Conservation (phyloP, 805 yeast species). For the Yarrowia divulgata region DNA sequence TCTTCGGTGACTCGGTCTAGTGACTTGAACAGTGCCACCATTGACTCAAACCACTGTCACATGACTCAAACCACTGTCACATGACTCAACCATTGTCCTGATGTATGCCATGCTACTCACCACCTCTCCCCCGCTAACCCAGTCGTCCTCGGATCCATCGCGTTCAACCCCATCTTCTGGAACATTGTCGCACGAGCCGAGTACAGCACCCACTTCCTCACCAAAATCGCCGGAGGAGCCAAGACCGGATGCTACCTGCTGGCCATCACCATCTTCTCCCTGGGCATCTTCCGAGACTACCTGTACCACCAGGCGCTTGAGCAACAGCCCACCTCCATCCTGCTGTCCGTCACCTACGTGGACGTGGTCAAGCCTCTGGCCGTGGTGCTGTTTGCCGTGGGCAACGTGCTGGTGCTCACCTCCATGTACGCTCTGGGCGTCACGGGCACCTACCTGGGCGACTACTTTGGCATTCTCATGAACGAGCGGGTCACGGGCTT, state of each 20-base stretch:
- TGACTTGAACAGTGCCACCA: too few relatives aligned
- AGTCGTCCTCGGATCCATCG: constrained; percentile 69
- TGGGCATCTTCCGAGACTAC: constrained; percentile 84
- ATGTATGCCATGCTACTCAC: too few relatives aligned
- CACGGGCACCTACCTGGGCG: constrained; percentile 96
- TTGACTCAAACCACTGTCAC: too few relatives aligned
- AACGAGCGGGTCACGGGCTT: constrained; percentile 85
- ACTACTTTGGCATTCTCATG: constrained; percentile 96
- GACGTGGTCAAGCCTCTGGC: constrained; percentile 60
- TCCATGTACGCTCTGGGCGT: constrained; percentile 94
- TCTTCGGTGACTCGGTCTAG: too few relatives aligned
- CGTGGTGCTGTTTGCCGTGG: constrained; percentile 62
- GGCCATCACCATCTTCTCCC: constrained; percentile 81
- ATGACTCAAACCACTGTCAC: too few relatives aligned
- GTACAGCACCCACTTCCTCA: constrained; percentile 75
- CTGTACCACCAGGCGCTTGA: constrained; percentile 71
- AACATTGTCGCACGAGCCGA: constrained; percentile 87
- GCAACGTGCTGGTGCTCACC: constrained; percentile 78
- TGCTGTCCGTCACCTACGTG: constrained; percentile 56
- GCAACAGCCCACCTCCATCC: constrained; percentile 63
- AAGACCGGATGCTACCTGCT: constrained; percentile 82
- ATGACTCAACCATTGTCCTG: too few relatives aligned
- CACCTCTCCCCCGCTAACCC: constrained; percentile 33
- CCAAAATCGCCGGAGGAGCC: constrained; percentile 71
- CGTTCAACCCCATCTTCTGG: constrained; percentile 96